Evolutionary conservation across 129 eudicot species (phyloP).

Genomic region (Pulicaria dysenterica): DNA sequence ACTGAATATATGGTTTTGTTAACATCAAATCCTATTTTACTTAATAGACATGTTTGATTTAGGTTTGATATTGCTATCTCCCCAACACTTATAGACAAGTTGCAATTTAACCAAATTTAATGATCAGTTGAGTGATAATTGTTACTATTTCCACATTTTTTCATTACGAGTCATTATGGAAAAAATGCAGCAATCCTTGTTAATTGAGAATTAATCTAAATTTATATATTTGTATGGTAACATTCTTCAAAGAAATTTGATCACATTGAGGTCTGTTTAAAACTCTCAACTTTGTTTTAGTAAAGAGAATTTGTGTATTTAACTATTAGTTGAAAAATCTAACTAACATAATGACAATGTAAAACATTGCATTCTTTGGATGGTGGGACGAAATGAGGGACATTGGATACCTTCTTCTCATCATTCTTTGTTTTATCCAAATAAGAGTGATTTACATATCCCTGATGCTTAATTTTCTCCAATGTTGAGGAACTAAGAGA

Average conservation of each 20-base stretch:
- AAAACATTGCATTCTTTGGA: not conserved
- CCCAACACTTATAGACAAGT: not conserved
- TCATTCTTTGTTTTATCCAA: constrained; percentile 13
- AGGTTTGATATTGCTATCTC: no score
- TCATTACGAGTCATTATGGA: not conserved
- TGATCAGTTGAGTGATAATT: constrained; percentile 6
- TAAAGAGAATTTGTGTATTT: not conserved
- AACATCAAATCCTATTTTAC: no score
- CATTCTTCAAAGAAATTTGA: not conserved
- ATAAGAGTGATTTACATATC: constrained; percentile 18
- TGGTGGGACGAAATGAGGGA: not conserved
- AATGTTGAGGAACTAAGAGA: constrained; percentile 23
- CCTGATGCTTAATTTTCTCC: constrained; percentile 25
- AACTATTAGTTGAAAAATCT: constrained; percentile 2
- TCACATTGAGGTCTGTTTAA: constrained; percentile 8
- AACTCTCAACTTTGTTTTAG: not conserved
- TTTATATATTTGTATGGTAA: not conserved
- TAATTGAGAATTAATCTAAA: not conserved
- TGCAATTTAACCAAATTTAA: not conserved
- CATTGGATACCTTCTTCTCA: constrained; percentile 11
- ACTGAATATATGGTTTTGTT: no score
- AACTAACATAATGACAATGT: not conserved
- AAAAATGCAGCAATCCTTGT: not conserved
- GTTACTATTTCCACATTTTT: not conserved
- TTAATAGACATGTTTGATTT: no score